Percentiles rank a stretch among this genome's conserved stretches.
Evolutionary conservation across 352 stramenopile genomes (phyloP).

Genomic region (Globisporangium mamillatum): DNA sequence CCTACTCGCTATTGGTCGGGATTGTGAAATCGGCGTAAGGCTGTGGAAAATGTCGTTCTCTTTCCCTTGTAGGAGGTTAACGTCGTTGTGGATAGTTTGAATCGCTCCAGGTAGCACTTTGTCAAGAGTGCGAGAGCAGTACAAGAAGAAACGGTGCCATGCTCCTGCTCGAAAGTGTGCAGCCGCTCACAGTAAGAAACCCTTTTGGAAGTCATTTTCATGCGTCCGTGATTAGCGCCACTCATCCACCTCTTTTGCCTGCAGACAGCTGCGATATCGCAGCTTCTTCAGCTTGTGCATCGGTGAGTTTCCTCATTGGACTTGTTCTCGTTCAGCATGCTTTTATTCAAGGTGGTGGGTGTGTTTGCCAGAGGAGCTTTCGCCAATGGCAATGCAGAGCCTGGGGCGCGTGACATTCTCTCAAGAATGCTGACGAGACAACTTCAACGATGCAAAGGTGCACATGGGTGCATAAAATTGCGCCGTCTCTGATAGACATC

Average conservation of each 20-base stretch:
- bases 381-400: background rate
- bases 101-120: background rate
- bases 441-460: conserved; percentile 11
- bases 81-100: background rate
- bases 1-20: background rate
- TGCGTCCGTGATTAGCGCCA: background rate
- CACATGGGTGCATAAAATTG: background rate
- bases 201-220: background rate
- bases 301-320: background rate
- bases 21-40: background rate
- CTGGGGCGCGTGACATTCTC: background rate
- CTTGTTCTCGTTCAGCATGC: background rate
- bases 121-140: background rate
- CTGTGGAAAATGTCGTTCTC: background rate
- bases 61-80: background rate
- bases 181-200: background rate
- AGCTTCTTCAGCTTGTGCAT: background rate
- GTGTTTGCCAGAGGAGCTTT: conserved; percentile 1
- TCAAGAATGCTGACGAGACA: conserved; percentile 1
- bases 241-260: background rate
- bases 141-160: background rate
- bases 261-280: background rate
- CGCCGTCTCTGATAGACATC: background rate
- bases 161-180: background rate
- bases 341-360: background rate